These are phyloP conservation scores for Geotrichum australiense DNA, from an alignment of 1,139 yeast species.

Conservation along the genomic window DNA sequence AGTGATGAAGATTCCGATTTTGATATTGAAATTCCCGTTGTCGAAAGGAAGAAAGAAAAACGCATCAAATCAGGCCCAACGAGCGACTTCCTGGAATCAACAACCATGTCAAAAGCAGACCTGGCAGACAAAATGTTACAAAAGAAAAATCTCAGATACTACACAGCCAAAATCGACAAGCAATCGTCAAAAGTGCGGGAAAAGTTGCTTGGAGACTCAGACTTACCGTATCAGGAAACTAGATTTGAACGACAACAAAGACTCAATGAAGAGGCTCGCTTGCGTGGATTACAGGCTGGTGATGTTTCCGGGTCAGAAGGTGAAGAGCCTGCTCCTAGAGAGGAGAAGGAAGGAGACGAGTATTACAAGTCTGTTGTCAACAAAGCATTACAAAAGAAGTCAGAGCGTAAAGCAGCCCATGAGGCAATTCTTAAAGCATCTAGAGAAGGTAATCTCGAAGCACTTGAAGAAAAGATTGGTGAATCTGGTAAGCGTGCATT, in stretches of 20 bases:
- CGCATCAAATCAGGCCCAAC: constrained; percentile 25
- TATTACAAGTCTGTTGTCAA: constrained; percentile 49
- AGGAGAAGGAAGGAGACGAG: constrained; percentile 38
- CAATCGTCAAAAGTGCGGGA: constrained; percentile 44
- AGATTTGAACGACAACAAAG: constrained; percentile 83
- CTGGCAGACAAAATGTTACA: constrained; percentile 78
- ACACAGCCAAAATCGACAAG: constrained; percentile 93
- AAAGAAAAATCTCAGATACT: constrained; percentile 82
- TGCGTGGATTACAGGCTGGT: constrained; percentile 61
- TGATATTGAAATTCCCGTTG: constrained; percentile 46
- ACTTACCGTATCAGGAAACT: constrained; percentile 88
- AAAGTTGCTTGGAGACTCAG: constrained; percentile 72
- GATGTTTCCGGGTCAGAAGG: constrained; percentile 44
- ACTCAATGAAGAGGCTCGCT: constrained; percentile 77
- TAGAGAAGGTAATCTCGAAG: constrained; percentile 74
- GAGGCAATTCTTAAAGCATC: constrained; percentile 70
- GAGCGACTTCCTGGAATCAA: constrained; percentile 58
- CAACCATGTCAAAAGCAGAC: constrained; percentile 63
- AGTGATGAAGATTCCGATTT: constrained; percentile 36
- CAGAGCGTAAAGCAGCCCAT: constrained; percentile 58
- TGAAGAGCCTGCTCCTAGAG: constrained; percentile 33
- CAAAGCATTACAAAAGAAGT: constrained; percentile 43
- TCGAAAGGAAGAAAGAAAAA: constrained; percentile 21
- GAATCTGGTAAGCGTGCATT: constrained; percentile 90
- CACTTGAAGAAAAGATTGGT: constrained; percentile 55